These are phyloP conservation scores for Salix udensis DNA, from an alignment of 345 rosid species.

Conservation along the genomic window DNA sequence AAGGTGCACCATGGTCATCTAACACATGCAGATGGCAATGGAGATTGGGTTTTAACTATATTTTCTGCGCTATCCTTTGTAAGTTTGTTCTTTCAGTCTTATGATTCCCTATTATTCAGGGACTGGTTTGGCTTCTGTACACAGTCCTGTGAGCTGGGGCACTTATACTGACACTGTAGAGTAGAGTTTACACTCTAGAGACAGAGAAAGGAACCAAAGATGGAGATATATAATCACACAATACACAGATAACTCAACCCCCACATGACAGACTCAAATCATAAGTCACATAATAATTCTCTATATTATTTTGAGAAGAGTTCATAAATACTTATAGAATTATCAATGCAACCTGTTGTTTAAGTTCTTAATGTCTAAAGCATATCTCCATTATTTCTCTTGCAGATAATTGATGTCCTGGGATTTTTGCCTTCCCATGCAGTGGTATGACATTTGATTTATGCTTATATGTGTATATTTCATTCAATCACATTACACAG, in stretches of 20 bases:
- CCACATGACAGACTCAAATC: background rate
- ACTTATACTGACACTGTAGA: background rate
- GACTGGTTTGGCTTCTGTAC: background rate
- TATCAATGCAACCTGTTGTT: too few relatives aligned
- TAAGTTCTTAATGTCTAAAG: conserved; percentile 9
- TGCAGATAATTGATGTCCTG: conserved; percentile 90
- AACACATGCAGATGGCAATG: conserved; percentile 89
- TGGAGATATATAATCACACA: background rate
- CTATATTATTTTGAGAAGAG: background rate
- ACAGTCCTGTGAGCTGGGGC: background rate
- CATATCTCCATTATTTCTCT: conserved; percentile 14
- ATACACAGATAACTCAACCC: background rate
- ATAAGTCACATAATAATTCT: background rate
- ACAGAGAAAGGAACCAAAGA: background rate
- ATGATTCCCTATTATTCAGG: too few relatives aligned
- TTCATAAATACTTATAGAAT: too few relatives aligned
- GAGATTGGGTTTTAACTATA: conserved; percentile 95
- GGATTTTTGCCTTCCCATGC: conserved; percentile 82
- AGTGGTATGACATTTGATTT: conserved; percentile 51
- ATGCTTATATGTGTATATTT: background rate
- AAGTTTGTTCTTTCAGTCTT: conserved; percentile 27
- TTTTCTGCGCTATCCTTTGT: conserved; percentile 86
- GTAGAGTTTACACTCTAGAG: background rate
- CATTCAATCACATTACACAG: background rate
- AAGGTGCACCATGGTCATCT: conserved; percentile 87